A percentile compares a stretch with the other conserved stretches of the same genome.
phyloP scores from a whole-genome alignment of 495 filamentous ascomycete genomes.

The Penicillium taxi region DNA sequence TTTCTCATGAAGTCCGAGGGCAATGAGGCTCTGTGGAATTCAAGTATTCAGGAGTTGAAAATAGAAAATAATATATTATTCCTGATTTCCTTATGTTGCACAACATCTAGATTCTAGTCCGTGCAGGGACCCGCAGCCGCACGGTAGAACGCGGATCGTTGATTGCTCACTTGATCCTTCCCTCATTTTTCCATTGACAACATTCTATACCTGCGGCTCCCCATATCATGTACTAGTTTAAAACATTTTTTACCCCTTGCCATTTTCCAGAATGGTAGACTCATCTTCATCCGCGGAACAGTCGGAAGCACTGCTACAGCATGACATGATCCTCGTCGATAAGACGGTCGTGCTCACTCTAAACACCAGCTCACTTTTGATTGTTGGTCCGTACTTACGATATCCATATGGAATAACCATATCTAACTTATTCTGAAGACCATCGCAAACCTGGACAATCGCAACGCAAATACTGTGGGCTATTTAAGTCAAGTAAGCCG shows the following conservation, averaged over 20 bases:
- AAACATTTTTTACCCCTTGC: too few relatives aligned
- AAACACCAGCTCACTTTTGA: constrained; percentile 54
- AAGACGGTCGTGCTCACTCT: constrained; percentile 54
- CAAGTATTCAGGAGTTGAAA: constrained; percentile 5
- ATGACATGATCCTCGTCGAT: constrained; percentile 45
- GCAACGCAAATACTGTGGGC: constrained; percentile 31
- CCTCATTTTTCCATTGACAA: constrained; percentile 4
- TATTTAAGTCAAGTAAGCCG: constrained; percentile 30
- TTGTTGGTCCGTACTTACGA: constrained; percentile 51
- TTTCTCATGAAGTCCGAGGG: not conserved
- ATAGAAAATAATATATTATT: constrained; percentile 9
- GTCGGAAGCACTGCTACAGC: constrained; percentile 18
- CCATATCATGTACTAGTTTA: too few relatives aligned
- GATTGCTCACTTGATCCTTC: constrained; percentile 9
- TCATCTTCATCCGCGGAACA: constrained; percentile 15
- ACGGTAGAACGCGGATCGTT: not conserved
- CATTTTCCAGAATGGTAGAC: constrained; percentile 23
- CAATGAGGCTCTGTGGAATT: constrained; percentile 26
- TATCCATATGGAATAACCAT: not conserved
- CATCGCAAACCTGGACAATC: constrained; percentile 26
- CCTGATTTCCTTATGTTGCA: not conserved
- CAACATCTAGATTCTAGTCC: not conserved
- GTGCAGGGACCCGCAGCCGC: constrained; percentile 2
- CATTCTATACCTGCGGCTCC: not conserved
- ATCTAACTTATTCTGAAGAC: constrained; percentile 14